Conservation (phyloP, 169 alveolate genomes). For the Eimeria falciformis region DNA sequence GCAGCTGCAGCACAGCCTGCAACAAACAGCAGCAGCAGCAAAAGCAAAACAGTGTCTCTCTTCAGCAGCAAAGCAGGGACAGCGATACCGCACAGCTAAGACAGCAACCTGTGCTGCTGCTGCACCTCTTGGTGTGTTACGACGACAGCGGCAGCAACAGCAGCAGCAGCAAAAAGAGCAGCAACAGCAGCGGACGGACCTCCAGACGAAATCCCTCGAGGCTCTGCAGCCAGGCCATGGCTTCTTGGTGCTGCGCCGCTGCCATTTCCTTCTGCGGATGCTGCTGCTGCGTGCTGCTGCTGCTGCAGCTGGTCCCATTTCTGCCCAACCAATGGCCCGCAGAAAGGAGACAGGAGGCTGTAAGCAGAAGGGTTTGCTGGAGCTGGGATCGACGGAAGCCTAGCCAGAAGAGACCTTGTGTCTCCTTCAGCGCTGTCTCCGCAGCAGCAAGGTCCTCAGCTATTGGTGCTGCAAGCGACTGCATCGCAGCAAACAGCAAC, state of each 20-base stretch:
- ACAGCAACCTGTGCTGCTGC: constrained; percentile 1
- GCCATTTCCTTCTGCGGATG: not conserved
- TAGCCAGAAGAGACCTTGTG: constrained; percentile 19
- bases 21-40: constrained; percentile 36
- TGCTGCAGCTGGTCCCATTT: constrained; percentile 41
- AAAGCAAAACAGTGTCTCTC: not conserved
- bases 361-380: constrained; percentile 38
- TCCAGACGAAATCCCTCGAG: constrained; percentile 32
- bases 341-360: constrained; percentile 17
- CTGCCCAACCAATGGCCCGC: constrained; percentile 53
- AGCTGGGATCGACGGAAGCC: constrained; percentile 46
- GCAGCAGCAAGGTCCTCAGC: not conserved
- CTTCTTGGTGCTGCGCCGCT: constrained; percentile 16
- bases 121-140: constrained; percentile 5
- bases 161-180: not conserved
- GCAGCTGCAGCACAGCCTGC: constrained; percentile 58
- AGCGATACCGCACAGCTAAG: not conserved
- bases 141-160: not conserved
- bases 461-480: not conserved
- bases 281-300: constrained; percentile 37
- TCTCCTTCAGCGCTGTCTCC: not conserved
- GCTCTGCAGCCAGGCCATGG: constrained; percentile 13
- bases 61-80: constrained; percentile 1
- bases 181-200: not conserved
- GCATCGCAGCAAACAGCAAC: constrained; percentile 58